These are phyloP conservation scores for Castanospermum australe DNA, from an alignment of 306 rosid genomes.

Conservation along the genomic window DNA sequence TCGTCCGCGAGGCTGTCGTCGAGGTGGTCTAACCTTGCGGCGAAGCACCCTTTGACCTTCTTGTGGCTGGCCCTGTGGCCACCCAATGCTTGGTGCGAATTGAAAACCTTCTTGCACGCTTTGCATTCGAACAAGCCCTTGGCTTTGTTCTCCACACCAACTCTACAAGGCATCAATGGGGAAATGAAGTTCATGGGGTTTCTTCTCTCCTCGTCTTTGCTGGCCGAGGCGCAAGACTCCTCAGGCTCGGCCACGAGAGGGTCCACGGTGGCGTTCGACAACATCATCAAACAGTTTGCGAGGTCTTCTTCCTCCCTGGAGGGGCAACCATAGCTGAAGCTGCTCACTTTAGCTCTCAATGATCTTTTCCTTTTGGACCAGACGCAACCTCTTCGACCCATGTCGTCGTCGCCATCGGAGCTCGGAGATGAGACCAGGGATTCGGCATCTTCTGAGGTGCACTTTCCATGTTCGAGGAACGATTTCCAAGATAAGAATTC, in stretches of 20 bases:
- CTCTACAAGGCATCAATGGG: conserved; percentile 38
- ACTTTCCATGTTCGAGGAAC: conserved; percentile 87
- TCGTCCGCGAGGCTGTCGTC: conserved; percentile 53
- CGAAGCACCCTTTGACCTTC: conserved; percentile 96
- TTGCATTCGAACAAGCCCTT: conserved; percentile 83
- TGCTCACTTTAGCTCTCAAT: conserved; percentile 57
- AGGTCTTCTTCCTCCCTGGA: conserved; percentile 90
- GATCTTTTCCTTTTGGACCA: conserved; percentile 89
- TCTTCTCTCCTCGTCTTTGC: conserved; percentile 71
- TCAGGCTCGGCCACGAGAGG: conserved; percentile 55
- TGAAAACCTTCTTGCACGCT: conserved; percentile 92
- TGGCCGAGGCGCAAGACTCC: conserved; percentile 83
- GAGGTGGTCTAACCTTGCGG: conserved; percentile 59
- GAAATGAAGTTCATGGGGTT: conserved; percentile 50
- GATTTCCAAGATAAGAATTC: conserved; percentile 87
- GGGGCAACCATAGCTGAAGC: conserved; percentile 51
- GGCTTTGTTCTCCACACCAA: conserved; percentile 40
- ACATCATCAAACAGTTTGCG: conserved; percentile 89
- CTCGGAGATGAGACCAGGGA: conserved; percentile 58
- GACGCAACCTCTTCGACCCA: conserved; percentile 37
- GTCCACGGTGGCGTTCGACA: conserved; percentile 67
- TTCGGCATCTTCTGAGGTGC: conserved; percentile 63
- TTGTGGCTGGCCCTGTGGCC: conserved; percentile 98
- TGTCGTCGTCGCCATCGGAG: conserved; percentile 40
- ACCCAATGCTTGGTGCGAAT: conserved; percentile 95